phyloP scores from a whole-genome alignment of 495 filamentous ascomycete genomes.

The Penicillium roqueforti region DNA sequence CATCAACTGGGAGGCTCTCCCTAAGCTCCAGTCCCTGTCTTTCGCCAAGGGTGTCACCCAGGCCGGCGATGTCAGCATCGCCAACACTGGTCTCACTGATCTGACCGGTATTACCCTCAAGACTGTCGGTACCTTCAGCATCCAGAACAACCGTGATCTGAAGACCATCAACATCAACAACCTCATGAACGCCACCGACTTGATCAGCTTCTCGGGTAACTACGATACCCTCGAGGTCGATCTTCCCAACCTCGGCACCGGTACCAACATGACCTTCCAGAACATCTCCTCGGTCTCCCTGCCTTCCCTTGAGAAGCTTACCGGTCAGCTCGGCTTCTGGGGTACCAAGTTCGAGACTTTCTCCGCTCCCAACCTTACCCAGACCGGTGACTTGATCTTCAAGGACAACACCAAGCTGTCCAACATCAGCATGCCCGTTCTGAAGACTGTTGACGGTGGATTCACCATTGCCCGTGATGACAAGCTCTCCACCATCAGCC shows the following conservation, averaged over 20 bases:
- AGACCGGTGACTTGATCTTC: conserved; percentile 72
- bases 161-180: conserved; percentile 63
- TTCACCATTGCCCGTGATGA: conserved; percentile 89
- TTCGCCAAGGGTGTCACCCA: conserved; percentile 62
- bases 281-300: conserved; percentile 71
- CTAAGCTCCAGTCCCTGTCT: conserved; percentile 59
- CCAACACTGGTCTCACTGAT: conserved; percentile 72
- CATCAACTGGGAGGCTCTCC: conserved; percentile 71
- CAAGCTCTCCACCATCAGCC: conserved; percentile 56
- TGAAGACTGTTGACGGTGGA: conserved; percentile 69
- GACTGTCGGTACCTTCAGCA: conserved; percentile 56
- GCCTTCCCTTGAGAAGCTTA: conserved; percentile 73
- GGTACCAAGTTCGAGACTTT: conserved; percentile 68
- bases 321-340: conserved; percentile 79
- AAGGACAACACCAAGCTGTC: conserved; percentile 68
- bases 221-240: conserved; percentile 57
- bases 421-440: conserved; percentile 68
- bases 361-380: conserved; percentile 74
- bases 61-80: conserved; percentile 64
- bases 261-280: conserved; percentile 80
- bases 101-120: conserved; percentile 76
- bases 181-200: conserved; percentile 60
- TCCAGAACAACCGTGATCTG: conserved; percentile 78
- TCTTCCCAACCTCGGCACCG: conserved; percentile 74
- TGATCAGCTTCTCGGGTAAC: conserved; percentile 58